A percentile compares a stretch with the other conserved stretches of the same genome.
These are phyloP conservation scores for Chaetomium fimeti DNA, from an alignment of 495 filamentous ascomycete species.

Conservation along the genomic window DNA sequence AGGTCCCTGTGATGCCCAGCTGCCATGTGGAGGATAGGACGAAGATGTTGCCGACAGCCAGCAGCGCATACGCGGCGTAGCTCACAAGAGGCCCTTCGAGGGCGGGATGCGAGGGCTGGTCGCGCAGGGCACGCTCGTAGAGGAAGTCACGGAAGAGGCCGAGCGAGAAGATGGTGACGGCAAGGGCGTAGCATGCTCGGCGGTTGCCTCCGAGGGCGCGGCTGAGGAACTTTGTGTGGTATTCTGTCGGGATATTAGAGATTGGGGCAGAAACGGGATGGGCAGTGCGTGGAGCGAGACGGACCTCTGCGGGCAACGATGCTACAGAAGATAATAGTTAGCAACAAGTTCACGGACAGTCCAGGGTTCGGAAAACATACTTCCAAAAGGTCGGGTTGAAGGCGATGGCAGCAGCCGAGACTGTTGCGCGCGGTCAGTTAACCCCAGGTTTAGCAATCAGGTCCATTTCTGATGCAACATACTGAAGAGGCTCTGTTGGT, in stretches of 20 bases:
- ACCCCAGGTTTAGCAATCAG: conserved; percentile 1
- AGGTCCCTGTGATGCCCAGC: conserved; percentile 94
- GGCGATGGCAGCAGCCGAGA: conserved; percentile 63
- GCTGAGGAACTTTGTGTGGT: conserved; percentile 84
- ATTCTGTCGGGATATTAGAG: conserved; percentile 58
- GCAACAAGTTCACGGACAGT: background rate
- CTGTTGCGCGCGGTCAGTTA: conserved; percentile 42
- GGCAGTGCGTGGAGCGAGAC: conserved; percentile 4
- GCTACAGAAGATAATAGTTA: conserved; percentile 42
- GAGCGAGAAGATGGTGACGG: conserved; percentile 81
- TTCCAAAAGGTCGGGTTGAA: conserved; percentile 84
- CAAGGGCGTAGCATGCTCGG: conserved; percentile 88
- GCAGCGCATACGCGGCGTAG: conserved; percentile 62
- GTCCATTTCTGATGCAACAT: conserved; percentile 29
- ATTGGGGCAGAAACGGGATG: background rate
- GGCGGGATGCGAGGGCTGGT: conserved; percentile 72
- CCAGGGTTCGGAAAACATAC: conserved; percentile 43
- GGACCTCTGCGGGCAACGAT: conserved; percentile 67
- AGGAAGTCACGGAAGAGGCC: conserved; percentile 81
- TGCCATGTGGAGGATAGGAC: conserved; percentile 87
- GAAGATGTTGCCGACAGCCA: conserved; percentile 75
- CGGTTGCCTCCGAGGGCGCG: conserved; percentile 79
- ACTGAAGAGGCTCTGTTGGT: conserved; percentile 64
- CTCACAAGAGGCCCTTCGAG: conserved; percentile 54
- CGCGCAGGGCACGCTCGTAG: conserved; percentile 69